These are phyloP conservation scores for Periconia macrospinosa DNA, from an alignment of 2,329 filamentous ascomycete genomes.

Conservation along the genomic window DNA sequence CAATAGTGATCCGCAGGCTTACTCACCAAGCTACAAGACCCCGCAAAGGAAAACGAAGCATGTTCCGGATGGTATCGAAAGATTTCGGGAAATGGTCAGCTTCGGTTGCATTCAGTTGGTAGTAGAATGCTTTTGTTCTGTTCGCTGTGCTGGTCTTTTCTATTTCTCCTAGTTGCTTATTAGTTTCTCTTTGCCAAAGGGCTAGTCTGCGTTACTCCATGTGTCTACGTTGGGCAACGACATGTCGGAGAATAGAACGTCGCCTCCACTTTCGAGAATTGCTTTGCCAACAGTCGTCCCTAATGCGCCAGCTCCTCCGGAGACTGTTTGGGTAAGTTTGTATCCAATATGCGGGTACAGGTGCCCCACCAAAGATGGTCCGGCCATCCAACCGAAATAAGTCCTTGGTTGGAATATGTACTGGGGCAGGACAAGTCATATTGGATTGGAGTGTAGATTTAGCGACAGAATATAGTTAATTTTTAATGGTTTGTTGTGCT, in stretches of 20 bases:
- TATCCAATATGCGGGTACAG: neutral
- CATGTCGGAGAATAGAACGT: slow-evolving; percentile 26
- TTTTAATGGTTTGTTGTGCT: neutral
- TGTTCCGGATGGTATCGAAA: slow-evolving; percentile 10
- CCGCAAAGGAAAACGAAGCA: slow-evolving; percentile 21
- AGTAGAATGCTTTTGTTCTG: slow-evolving; percentile 17
- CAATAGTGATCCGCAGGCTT: neutral
- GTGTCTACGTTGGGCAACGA: slow-evolving; percentile 1
- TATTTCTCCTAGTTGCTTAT: slow-evolving; percentile 3
- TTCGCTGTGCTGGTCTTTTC: slow-evolving; percentile 6
- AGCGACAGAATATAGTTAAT: neutral
- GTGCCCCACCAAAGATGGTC: slow-evolving; percentile 22
- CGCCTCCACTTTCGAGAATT: slow-evolving; percentile 29
- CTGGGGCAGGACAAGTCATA: slow-evolving; percentile 21
- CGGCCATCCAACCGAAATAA: slow-evolving; percentile 26
- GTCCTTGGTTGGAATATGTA: slow-evolving; percentile 17
- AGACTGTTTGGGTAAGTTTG: slow-evolving; percentile 16
- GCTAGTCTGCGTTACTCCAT: slow-evolving; percentile 10
- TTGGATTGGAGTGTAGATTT: neutral
- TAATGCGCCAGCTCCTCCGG: slow-evolving; percentile 31
- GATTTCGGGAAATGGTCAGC: slow-evolving; percentile 17
- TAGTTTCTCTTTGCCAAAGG: neutral
- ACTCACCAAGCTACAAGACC: slow-evolving; percentile 25
- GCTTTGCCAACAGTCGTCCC: slow-evolving; percentile 23
- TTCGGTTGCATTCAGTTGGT: slow-evolving; percentile 23